A percentile compares a stretch with the other conserved stretches of the same genome.
Evolutionary conservation across 495 filamentous ascomycete genomes (phyloP).

Genomic region (Xanthoparmelia taractica): DNA sequence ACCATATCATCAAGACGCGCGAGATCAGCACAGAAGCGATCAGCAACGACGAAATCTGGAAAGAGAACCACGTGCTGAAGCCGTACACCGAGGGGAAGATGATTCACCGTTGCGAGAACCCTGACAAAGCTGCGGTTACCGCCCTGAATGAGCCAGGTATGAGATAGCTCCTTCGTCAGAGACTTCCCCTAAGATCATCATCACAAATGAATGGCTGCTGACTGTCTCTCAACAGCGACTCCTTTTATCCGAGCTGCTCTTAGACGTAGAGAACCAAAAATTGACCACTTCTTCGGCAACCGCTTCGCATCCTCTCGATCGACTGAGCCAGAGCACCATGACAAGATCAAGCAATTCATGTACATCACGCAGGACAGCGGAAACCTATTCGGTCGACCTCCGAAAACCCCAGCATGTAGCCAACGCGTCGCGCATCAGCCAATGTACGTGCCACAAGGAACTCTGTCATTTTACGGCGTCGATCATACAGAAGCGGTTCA

Average conservation of each 20-base stretch:
- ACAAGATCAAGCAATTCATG: neutral
- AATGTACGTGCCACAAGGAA: neutral
- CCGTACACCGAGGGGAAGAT: neutral
- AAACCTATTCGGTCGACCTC: neutral
- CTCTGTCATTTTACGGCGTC: neutral
- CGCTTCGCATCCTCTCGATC: conserved; percentile 1
- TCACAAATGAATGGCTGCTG: neutral
- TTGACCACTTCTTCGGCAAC: neutral
- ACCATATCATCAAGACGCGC: neutral
- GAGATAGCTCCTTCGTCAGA: neutral
- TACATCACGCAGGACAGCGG: neutral
- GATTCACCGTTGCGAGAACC: neutral
- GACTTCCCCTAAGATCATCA: neutral
- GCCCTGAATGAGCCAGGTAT: neutral
- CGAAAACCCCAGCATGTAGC: neutral
- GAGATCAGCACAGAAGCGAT: neutral
- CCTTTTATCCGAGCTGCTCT: neutral
- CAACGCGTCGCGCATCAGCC: neutral
- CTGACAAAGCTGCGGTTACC: neutral
- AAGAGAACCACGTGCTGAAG: neutral
- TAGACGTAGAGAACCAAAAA: neutral
- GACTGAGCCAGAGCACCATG: neutral
- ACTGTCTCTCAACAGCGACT: neutral
- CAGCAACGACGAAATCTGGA: neutral
- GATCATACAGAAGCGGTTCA: conserved; percentile 4